Conservation (phyloP, 768 basidiomycete genomes). For the Leucosporidium scottii region DNA sequence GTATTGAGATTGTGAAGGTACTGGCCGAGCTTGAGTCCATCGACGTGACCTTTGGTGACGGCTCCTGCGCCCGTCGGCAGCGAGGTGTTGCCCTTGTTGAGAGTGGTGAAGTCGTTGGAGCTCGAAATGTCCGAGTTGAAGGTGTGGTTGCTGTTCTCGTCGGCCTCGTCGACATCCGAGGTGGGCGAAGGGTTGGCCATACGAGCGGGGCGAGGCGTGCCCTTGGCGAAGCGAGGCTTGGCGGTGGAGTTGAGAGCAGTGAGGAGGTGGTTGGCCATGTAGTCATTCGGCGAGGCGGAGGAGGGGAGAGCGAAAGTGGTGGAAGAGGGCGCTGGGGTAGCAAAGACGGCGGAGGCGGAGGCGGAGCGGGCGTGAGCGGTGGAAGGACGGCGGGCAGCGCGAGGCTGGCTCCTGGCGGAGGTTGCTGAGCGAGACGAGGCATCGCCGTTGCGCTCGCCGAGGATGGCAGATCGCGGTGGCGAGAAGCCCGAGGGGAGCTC, state of each 20-base stretch:
- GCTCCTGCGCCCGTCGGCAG: constrained; percentile 74
- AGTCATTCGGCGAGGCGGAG: no score
- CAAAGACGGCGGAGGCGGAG: no score
- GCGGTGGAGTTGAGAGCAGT: constrained; percentile 75
- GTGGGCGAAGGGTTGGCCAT: not conserved
- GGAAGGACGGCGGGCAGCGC: no score
- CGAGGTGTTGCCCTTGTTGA: constrained; percentile 68
- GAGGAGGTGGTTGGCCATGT: constrained; percentile 53
- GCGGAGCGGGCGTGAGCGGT: no score
- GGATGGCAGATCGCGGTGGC: no score
- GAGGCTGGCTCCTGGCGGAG: no score
- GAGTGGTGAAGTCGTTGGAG: constrained; percentile 77
- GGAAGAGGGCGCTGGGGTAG: no score
- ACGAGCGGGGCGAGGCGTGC: constrained; percentile 56
- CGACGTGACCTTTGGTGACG: constrained; percentile 56
- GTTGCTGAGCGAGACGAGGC: no score
- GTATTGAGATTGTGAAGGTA: constrained; percentile 81
- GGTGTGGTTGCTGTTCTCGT: constrained; percentile 37
- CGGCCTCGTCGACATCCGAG: not conserved
- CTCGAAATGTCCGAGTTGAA: constrained; percentile 69
- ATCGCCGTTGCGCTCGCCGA: no score
- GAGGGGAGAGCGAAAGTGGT: no score
- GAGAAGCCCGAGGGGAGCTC: no score
- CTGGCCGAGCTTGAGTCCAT: constrained; percentile 73
- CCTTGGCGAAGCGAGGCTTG: constrained; percentile 61